Percentiles rank a stretch among this genome's conserved stretches.
Conservation (phyloP, 2,329 filamentous ascomycete species). For the Colletotrichum costaricense region DNA sequence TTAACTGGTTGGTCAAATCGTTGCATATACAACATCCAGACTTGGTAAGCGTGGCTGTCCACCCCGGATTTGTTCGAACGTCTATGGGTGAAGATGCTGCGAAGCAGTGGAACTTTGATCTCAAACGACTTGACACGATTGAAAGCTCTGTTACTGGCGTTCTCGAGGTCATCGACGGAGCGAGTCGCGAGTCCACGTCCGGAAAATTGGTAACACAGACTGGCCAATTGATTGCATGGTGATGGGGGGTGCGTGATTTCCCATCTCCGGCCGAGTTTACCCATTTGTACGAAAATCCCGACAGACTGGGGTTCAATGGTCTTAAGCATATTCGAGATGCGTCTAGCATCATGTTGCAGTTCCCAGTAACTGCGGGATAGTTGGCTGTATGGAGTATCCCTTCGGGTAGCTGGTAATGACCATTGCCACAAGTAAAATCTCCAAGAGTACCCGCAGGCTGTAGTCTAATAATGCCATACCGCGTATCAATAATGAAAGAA, state of each 20-base stretch:
- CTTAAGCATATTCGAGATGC: no score
- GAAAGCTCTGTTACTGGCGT: conserved; percentile 47
- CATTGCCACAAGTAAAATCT: no score
- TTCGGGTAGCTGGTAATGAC: no score
- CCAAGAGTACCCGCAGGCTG: no score
- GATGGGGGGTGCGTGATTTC: not conserved
- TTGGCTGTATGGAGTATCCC: no score
- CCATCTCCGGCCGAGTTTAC: no score
- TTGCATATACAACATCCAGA: conserved; percentile 43
- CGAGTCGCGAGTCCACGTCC: conserved; percentile 44
- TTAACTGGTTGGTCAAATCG: conserved; percentile 47
- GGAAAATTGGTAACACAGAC: conserved; percentile 48
- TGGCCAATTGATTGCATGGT: conserved; percentile 45
- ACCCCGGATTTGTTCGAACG: conserved; percentile 53
- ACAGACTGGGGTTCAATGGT: not conserved
- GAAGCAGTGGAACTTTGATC: conserved; percentile 44
- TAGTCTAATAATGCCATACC: no score
- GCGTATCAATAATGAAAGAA: no score
- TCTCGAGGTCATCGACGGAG: conserved; percentile 49
- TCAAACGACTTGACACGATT: conserved; percentile 42
- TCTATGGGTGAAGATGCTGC: conserved; percentile 45
- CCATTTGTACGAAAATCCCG: no score
- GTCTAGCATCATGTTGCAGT: no score
- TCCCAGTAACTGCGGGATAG: no score
- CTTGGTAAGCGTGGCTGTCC: conserved; percentile 45